Evolutionary conservation across 352 stramenopile genomes (phyloP), one percentile per base, ranked within the genome.

Genomic region (Sclerospora graminicola): DNA sequence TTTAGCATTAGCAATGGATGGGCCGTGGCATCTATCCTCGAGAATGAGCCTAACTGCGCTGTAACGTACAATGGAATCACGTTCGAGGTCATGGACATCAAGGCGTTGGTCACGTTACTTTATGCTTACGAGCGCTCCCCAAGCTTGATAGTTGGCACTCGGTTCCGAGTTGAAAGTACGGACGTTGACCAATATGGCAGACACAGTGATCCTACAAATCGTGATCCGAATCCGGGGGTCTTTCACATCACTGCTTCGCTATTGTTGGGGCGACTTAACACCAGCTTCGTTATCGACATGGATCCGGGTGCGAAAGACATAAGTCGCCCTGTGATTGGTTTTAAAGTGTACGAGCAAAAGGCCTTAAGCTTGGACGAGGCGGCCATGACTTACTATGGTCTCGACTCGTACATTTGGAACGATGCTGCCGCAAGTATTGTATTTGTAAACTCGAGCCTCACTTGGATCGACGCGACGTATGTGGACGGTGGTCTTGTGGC

Each of bases 241-340:
- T 76, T 80, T 41, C 67, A 80, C 64, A 57, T 80, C 20, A 64
- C 60, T 2, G 21, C 63, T 41, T 21, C 58, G 13, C 82, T 79
- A 51, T 29, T 82, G 9, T 47, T 84, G 2, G 65, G 60, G 1
- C 56, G 54, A 6, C 48, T 68, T 13, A 66, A 67, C 8, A 1
- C 47, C 8, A 41, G 56, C 1, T 78, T 81, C 43, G 41, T 84
- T 1, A 41, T 64, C 4, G 72, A 84, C 33, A 54, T 74, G 1
- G 40, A 44, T 1, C 51, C 59, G 6, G 50, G 24, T 16, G 27
- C 38, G 0, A 40, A 74, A 40, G 69, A 84, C 11, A 83, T 69
- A 68, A 85, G 83, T 58, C 66, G 79, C 41, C 73, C 70, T 6
- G 57, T 85, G 31, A 48, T 47, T 21, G 60, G 51, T 38, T 83